Base-by-base conservation (phyloP, 2,329 filamentous ascomycete genomes). In the Ophiostoma ips region DNA sequence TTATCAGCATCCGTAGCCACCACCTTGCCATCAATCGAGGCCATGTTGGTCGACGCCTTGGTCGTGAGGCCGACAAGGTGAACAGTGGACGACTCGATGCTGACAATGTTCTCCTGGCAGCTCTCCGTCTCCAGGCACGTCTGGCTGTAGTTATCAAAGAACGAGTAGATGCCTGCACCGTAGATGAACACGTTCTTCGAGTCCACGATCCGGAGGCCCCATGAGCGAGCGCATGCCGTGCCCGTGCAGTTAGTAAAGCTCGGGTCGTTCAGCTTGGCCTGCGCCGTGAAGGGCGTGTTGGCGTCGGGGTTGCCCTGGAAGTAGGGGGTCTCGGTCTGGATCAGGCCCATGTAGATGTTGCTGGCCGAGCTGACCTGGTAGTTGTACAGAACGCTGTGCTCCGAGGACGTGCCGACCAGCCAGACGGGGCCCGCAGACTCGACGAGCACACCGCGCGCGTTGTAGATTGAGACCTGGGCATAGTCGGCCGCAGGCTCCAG, bases 261-360 rank as follows among this genome's bases (percentile, higher is more conserved):
- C 0, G 88, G 84, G 61, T 90, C 85, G 44, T 64, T 65, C 59
- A 72, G 84, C 7, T 67, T 66, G 16, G 72, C 56, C 58, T 82
- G 77, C 55, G 70, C 66, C 0, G 68, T 69, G 64, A 84, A 87
- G 36, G 81, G 84, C 10, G 76, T 71, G 10, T 76, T 72, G 2
- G 86, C 77, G 57, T 83, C 75, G 5, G 88, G 87, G 68, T 90
- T 89, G 62, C 83, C 77, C 68, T 94, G 86, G 73, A 83, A 87
- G 71, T 86, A 88, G 31, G 88, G 84, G 5, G 88, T 95, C 68
- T 95, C 90, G 3, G 85, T 86, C 68, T 95, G 89, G 59, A 94
- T 87, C 47, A 86, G 69, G 11, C 77, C 81, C 75, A 94, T 82
- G 70, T 84, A 94, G 55, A 94, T 73, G 61, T 89, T 83, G 60